A percentile compares a stretch with the other conserved stretches of the same genome.
These are phyloP conservation scores for Chlamydomonas eustigma DNA, from an alignment of 139 green algal species.

Conservation along the genomic window DNA sequence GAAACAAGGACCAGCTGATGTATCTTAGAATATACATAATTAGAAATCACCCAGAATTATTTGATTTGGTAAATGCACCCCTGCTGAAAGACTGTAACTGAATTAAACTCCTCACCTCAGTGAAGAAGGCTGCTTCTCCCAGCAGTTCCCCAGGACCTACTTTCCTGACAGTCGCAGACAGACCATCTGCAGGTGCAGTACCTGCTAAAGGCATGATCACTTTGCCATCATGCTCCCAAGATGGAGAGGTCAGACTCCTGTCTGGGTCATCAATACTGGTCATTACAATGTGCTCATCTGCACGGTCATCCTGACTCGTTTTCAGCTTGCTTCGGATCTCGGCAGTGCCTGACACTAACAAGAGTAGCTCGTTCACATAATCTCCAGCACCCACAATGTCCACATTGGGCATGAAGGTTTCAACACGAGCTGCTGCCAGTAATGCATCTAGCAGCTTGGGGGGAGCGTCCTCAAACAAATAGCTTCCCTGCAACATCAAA, in stretches of 20 bases:
- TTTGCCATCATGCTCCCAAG: not conserved
- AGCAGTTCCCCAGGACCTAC: constrained; percentile 18
- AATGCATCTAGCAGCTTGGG: not conserved
- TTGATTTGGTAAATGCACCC: no score
- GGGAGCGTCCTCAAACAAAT: not conserved
- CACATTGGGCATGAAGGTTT: not conserved
- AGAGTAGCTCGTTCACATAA: not conserved
- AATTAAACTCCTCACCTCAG: no score
- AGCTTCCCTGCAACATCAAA: not conserved
- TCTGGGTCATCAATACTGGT: not conserved
- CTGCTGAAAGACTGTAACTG: no score
- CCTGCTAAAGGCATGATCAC: not conserved
- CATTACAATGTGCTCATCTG: no score
- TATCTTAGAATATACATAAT: no score
- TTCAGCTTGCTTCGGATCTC: not conserved
- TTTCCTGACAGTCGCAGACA: not conserved
- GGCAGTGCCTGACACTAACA: not conserved
- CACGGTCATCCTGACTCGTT: not conserved
- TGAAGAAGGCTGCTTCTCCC: constrained; percentile 50
- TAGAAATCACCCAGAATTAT: no score
- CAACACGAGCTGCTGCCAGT: not conserved
- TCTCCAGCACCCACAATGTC: not conserved
- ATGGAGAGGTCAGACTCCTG: not conserved
- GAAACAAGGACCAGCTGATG: no score
- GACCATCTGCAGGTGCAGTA: no score